Conservation (phyloP, 139 green algal genomes). For the Mychonastes homosphaera region DNA sequence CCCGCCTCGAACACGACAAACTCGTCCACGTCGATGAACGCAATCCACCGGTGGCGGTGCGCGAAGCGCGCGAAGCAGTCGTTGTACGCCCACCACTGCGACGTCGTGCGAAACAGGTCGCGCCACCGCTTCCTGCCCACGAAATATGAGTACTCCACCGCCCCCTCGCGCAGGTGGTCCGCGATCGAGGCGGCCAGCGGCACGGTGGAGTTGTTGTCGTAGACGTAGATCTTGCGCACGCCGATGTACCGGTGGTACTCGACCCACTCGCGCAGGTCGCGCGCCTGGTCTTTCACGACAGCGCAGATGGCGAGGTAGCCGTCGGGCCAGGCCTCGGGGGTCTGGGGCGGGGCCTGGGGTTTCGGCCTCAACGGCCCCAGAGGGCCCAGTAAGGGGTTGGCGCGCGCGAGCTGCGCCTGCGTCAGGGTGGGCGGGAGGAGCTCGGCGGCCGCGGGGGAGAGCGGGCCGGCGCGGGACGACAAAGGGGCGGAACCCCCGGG, state of each 20-base stretch:
- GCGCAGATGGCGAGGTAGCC: conserved; percentile 29
- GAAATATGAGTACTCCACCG: conserved; percentile 25
- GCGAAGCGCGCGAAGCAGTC: conserved; percentile 11
- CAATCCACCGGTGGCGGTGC: conserved; percentile 27
- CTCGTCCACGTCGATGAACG: conserved; percentile 44
- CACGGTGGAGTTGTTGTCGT: conserved; percentile 34
- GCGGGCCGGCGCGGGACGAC: no score
- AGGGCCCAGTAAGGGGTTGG: conserved; percentile 8
- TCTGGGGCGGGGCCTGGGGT: background rate
- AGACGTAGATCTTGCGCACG: conserved; percentile 27
- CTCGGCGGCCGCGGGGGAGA: no score
- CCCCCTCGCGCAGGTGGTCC: conserved; percentile 14
- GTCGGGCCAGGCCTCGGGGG: conserved; percentile 2
- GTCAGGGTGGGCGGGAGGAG: no score
- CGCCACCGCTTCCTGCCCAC: conserved; percentile 1
- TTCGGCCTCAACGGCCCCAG: conserved; percentile 4
- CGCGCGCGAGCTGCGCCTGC: conserved; percentile 10
- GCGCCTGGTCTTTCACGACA: conserved; percentile 29
- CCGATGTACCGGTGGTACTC: conserved; percentile 33
- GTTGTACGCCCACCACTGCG: conserved; percentile 23
- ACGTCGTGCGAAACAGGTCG: conserved; percentile 21
- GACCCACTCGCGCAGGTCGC: conserved; percentile 31
- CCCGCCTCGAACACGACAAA: conserved; percentile 27
- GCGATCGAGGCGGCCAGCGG: conserved; percentile 10
- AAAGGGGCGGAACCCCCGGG: no score